Conservation (phyloP, 2,329 filamentous ascomycete species). For the Hypoxylon sp. region DNA sequence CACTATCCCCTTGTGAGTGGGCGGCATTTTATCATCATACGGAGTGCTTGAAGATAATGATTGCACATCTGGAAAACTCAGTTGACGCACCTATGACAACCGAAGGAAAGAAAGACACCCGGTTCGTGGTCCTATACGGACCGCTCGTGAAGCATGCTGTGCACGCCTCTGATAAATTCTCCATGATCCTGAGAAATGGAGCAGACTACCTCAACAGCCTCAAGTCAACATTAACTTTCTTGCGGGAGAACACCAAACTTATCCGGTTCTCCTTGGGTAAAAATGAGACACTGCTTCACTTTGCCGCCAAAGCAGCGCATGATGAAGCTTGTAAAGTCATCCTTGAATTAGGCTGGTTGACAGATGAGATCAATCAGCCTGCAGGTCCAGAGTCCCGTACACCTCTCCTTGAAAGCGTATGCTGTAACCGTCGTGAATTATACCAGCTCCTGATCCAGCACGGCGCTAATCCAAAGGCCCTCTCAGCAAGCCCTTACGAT, state of each 20-base stretch:
- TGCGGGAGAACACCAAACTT: background rate
- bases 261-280: background rate
- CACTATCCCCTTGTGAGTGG: background rate
- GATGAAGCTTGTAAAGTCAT: slow-evolving; percentile 7
- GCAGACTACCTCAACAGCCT: background rate
- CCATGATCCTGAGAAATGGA: slow-evolving; percentile 3
- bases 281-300: slow-evolving; percentile 2
- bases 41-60: slow-evolving; percentile 10
- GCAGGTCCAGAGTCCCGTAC: background rate
- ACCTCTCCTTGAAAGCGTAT: slow-evolving; percentile 3
- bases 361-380: background rate
- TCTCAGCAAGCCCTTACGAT: slow-evolving; percentile 4
- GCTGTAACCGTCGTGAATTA: background rate
- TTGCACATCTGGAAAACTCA: background rate
- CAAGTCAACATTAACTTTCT: slow-evolving; percentile 1
- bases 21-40: slow-evolving; percentile 6
- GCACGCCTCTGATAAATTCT: slow-evolving; percentile 6
- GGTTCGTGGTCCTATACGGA: background rate
- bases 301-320: slow-evolving; percentile 1
- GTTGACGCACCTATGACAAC: background rate
- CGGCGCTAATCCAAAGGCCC: background rate
- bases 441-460: slow-evolving; percentile 1
- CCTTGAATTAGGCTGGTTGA: slow-evolving; percentile 1
- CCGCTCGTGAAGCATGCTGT: slow-evolving; percentile 1
- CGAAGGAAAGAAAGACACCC: background rate